These are phyloP conservation scores for Monoraphidium neglectum DNA, from an alignment of 139 green algal species.

Conservation along the genomic window DNA sequence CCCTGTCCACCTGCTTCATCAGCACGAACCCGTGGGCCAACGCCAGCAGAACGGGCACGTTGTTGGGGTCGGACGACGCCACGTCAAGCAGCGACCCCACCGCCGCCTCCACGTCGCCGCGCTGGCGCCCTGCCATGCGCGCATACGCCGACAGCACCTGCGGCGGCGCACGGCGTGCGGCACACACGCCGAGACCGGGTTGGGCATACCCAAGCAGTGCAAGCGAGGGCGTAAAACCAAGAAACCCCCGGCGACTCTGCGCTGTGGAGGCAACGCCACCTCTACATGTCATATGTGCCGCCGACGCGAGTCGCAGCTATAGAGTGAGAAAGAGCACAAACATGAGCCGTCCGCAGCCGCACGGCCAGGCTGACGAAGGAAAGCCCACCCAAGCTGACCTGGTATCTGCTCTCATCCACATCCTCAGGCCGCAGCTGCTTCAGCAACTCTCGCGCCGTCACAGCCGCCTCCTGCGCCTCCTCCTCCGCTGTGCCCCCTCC, in stretches of 20 bases:
- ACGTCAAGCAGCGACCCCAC: constrained; percentile 47
- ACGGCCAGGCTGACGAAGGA: not conserved
- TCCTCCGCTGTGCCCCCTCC: too few species aligned
- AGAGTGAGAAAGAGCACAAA: too few species aligned
- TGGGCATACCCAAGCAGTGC: too few species aligned
- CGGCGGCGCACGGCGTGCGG: not conserved
- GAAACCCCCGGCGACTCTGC: too few species aligned
- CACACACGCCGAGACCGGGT: too few species aligned
- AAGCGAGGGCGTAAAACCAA: too few species aligned
- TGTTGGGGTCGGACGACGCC: constrained; percentile 51
- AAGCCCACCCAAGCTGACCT: constrained; percentile 2
- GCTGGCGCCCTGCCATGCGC: constrained; percentile 56
- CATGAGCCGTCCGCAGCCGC: too few species aligned
- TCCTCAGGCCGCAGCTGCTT: constrained; percentile 42
- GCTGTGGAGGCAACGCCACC: too few species aligned
- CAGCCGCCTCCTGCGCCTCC: constrained; percentile 46
- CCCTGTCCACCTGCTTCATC: constrained; percentile 79
- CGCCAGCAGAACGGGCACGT: constrained; percentile 75
- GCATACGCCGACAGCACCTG: constrained; percentile 52
- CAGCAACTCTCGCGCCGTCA: constrained; percentile 58
- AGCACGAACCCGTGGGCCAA: constrained; percentile 75
- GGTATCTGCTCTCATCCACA: constrained; percentile 25
- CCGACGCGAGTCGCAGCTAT: too few species aligned
- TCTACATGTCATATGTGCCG: too few species aligned
- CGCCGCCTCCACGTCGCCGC: constrained; percentile 49